Evolutionary conservation across 495 filamentous ascomycete species (phyloP).

Genomic region (Lophium mytilinum): DNA sequence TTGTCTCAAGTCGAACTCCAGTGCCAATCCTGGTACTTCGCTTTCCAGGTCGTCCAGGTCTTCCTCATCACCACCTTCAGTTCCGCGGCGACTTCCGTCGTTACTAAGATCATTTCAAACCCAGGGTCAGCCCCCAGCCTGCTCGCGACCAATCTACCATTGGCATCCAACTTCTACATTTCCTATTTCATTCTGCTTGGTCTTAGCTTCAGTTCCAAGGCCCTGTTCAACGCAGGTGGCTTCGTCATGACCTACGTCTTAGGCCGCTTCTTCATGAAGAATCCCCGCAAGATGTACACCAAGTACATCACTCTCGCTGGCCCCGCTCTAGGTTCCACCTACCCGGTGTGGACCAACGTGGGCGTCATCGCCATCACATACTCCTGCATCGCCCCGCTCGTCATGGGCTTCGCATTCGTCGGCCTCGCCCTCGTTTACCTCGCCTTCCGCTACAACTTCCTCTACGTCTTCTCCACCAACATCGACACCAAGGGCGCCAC

Average conservation of each 20-base stretch:
- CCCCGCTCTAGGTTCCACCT: conserved; percentile 79
- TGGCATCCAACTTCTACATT: conserved; percentile 87
- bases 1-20: conserved; percentile 72
- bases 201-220: conserved; percentile 67
- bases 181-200: conserved; percentile 93
- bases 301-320: conserved; percentile 57
- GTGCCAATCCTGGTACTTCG: conserved; percentile 87
- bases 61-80: conserved; percentile 81
- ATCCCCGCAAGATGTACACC: conserved; percentile 68
- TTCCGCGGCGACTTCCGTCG: conserved; percentile 65
- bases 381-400: conserved; percentile 81
- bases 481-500: conserved; percentile 88
- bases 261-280: conserved; percentile 61
- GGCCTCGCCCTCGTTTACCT: conserved; percentile 84
- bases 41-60: conserved; percentile 90
- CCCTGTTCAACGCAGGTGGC: conserved; percentile 69
- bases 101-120: conserved; percentile 52
- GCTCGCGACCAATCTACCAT: conserved; percentile 68
- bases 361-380: conserved; percentile 83
- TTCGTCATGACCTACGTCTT: conserved; percentile 70
- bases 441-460: conserved; percentile 89
- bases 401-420: conserved; percentile 78
- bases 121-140: conserved; percentile 54
- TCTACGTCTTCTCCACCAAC: conserved; percentile 77
- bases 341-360: conserved; percentile 80